Base-by-base conservation (phyloP, 202 grass and related monocot species). In the Miscanthus sacchariflorus region DNA sequence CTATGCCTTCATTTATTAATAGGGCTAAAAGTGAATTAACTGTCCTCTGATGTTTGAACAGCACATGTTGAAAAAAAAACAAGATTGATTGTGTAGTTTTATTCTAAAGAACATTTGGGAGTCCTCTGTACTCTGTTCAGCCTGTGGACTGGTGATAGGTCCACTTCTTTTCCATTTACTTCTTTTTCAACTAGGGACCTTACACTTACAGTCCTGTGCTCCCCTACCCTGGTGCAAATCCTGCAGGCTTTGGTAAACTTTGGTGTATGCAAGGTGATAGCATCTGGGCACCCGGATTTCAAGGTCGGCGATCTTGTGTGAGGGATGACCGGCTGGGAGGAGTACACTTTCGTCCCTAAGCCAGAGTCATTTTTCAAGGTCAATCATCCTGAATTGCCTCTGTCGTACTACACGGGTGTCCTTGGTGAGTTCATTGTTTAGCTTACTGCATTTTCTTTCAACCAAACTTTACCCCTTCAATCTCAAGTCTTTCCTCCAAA, bases 361-460 rank as follows among this genome's bases (percentile, higher is more conserved):
- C 48, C 45, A 39, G 45, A 6, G 5, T 42, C 43, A 59, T 0
- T 49, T 11, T 59, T 80, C 56, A 95, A 92, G 68, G 79, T 95
- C 35, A 90, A 84, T 50, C 72, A 95, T 23, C 61, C 88, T 4
- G 90, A 95, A 45, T 3, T 92, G 8, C 90, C 90, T 44, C 90
- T 95, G 15, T 95, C 93, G 1, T 87, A 92, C 67, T 95, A 95
- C 69, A 89, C 93, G 1, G 90, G 90, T 38, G 68, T 95, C 45
- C 88, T 95, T 15, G 93, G 93, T 95, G 71, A 58, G 89, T 54
- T 43, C 10, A 14, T 40, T 78, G 33, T 15, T 65, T 24, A 25
- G 23, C 10, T 27, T 12, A 25, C 9, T 65, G 4, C 23, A 23
- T 25, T 65, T 65, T 25, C 59, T 12, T 25, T 63, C 21, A 61